These are phyloP conservation scores for Salicornia ramosissima DNA, from an alignment of 148 eudicot species.

Conservation along the genomic window DNA sequence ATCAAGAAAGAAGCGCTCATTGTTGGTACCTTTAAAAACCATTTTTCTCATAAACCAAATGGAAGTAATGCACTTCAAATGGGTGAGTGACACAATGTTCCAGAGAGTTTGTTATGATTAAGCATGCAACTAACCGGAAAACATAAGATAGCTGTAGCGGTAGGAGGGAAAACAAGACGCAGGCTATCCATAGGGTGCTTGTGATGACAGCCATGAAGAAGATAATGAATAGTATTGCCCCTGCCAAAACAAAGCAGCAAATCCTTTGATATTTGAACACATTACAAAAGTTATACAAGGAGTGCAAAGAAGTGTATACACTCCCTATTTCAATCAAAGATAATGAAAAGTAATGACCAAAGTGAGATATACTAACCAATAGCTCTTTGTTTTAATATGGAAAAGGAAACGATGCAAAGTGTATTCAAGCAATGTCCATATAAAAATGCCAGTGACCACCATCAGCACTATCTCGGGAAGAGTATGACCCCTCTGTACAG, in stretches of 20 bases:
- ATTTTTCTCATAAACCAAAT: too few species aligned
- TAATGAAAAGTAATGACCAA: background rate
- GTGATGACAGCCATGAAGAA: slow-evolving; percentile 95
- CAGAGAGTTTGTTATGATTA: too few species aligned
- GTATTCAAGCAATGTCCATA: slow-evolving; percentile 85
- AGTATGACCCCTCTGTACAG: slow-evolving; percentile 51
- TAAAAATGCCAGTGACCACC: slow-evolving; percentile 57
- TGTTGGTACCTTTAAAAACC: too few species aligned
- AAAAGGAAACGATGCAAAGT: slow-evolving; percentile 87
- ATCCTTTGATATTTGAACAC: background rate
- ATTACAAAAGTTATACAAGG: background rate
- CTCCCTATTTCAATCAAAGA: background rate
- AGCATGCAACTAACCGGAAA: slow-evolving; percentile 53
- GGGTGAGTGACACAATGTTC: too few species aligned
- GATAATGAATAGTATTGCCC: slow-evolving; percentile 81
- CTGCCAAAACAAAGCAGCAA: too few species aligned
- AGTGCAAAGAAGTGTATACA: background rate
- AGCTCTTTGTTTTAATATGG: slow-evolving; percentile 80
- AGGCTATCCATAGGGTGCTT: slow-evolving; percentile 96
- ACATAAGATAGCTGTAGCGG: slow-evolving; percentile 70
- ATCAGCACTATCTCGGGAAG: slow-evolving; percentile 40
- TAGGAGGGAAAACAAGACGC: slow-evolving; percentile 94
- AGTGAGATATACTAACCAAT: slow-evolving; percentile 49
- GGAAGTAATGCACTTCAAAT: too few species aligned
- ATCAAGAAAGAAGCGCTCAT: too few species aligned